Evolutionary conservation across 2,329 filamentous ascomycete genomes (phyloP).

Genomic region (Fusarium fujikuroi): DNA sequence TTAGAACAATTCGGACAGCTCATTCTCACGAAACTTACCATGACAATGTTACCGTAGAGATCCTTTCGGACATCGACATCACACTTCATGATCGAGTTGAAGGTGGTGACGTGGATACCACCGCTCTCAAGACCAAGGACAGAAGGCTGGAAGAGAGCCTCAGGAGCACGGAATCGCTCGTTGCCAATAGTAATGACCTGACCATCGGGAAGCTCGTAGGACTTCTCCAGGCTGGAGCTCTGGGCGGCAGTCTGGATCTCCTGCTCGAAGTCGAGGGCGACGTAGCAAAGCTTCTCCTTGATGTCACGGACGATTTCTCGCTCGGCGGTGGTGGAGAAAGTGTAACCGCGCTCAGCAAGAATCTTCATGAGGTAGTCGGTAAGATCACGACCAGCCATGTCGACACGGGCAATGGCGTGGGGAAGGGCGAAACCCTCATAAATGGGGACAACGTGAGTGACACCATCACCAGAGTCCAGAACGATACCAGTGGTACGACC

Average conservation of each 20-base stretch:
- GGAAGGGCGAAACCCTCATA: conserved; percentile 99
- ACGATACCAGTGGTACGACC: conserved; percentile 99
- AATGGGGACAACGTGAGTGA: conserved; percentile 99
- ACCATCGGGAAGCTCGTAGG: conserved; percentile 99
- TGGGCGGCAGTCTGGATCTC: conserved; percentile 99
- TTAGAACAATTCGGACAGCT: conserved; percentile 46
- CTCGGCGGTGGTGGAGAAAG: conserved; percentile 99
- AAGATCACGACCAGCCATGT: conserved; percentile 99
- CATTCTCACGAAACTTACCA: conserved; percentile 73
- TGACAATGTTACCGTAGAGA: conserved; percentile 99
- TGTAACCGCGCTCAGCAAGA: conserved; percentile 98
- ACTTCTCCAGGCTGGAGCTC: conserved; percentile 99
- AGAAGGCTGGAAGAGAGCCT: conserved; percentile 99
- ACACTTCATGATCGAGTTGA: conserved; percentile 99
- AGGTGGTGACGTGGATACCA: conserved; percentile 99
- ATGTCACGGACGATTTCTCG: conserved; percentile 99
- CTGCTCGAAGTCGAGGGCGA: conserved; percentile 99
- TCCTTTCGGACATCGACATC: conserved; percentile 99
- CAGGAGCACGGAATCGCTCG: conserved; percentile 99
- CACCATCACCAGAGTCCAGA: conserved; percentile 99
- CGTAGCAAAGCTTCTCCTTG: conserved; percentile 99
- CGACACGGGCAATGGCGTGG: conserved; percentile 99
- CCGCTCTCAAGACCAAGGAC: conserved; percentile 98
- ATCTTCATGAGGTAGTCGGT: conserved; percentile 99
- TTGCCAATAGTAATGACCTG: conserved; percentile 99